These are phyloP conservation scores for Oxyria digyna DNA, from an alignment of 148 eudicot genomes.

Conservation along the genomic window DNA sequence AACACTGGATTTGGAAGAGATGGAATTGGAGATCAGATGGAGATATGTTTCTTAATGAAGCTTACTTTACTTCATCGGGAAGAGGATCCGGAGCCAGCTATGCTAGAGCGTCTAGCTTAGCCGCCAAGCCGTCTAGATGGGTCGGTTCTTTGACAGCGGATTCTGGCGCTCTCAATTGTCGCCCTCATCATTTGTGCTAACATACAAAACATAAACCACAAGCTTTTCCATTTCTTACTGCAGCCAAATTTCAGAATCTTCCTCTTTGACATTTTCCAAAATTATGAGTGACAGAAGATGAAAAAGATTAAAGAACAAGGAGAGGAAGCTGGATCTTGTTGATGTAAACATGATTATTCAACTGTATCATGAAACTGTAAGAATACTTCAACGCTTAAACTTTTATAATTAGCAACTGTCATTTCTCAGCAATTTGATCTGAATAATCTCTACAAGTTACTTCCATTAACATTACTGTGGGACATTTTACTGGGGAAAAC, in stretches of 20 bases:
- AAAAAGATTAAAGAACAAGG: background rate
- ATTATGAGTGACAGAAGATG: too few species aligned
- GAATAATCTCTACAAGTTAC: background rate
- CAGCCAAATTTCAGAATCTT: background rate
- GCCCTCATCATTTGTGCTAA: slow-evolving; percentile 27
- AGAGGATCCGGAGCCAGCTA: slow-evolving; percentile 63
- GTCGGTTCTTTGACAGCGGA: slow-evolving; percentile 51
- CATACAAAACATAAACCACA: background rate
- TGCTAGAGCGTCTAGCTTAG: slow-evolving; percentile 79
- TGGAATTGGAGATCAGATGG: slow-evolving; percentile 99
- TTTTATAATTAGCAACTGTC: background rate
- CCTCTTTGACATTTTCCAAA: background rate
- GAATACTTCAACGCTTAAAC: background rate
- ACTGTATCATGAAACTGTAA: background rate
- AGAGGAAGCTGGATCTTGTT: background rate
- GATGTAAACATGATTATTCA: background rate
- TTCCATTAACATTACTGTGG: background rate
- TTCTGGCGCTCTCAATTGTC: slow-evolving; percentile 64
- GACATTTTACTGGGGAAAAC: background rate
- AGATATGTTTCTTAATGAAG: slow-evolving; percentile 67
- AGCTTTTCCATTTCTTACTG: slow-evolving; percentile 22
- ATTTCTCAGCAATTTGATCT: background rate
- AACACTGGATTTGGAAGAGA: slow-evolving; percentile 30
- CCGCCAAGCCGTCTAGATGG: slow-evolving; percentile 71
- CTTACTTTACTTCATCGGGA: slow-evolving; percentile 72